phyloP scores from a whole-genome alignment of 495 filamentous ascomycete species.

The Sporormia fimetaria region DNA sequence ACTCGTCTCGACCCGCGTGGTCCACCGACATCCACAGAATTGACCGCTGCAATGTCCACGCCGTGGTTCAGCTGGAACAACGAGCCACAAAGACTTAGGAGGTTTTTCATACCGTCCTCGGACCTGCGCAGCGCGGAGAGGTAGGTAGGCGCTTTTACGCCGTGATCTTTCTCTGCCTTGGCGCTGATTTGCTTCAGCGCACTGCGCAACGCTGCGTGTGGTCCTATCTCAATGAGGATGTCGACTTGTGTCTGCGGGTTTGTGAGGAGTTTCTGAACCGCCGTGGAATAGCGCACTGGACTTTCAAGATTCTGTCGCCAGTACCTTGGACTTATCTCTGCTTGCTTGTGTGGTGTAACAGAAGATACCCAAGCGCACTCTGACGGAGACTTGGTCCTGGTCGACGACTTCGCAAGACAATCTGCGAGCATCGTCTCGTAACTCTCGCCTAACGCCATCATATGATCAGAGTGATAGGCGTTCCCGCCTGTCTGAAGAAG shows the following conservation, averaged over 20 bases:
- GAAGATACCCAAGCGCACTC: constrained; percentile 5
- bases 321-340: not conserved
- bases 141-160: not conserved
- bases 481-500: constrained; percentile 7
- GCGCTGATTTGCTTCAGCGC: constrained; percentile 8
- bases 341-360: constrained; percentile 1
- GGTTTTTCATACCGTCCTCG: not conserved
- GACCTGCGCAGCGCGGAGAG: constrained; percentile 1
- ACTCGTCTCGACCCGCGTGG: not conserved
- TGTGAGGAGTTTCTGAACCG: not conserved
- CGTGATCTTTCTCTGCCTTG: no score
- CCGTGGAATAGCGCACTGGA: constrained; percentile 10
- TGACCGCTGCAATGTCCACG: constrained; percentile 6
- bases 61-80: constrained; percentile 6
- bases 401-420: not conserved
- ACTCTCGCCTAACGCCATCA: constrained; percentile 1
- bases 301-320: constrained; percentile 14
- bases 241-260: not conserved
- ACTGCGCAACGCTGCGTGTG: constrained; percentile 10
- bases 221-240: constrained; percentile 17
- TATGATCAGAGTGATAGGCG: constrained; percentile 19
- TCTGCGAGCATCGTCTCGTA: constrained; percentile 1
- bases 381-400: not conserved
- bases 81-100: constrained; percentile 2
- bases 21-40: constrained; percentile 4